Evolutionary conservation across 2,329 filamentous ascomycete species (phyloP), one percentile per base, ranked within the genome.

Genomic region (Cytospora schulzeri): DNA sequence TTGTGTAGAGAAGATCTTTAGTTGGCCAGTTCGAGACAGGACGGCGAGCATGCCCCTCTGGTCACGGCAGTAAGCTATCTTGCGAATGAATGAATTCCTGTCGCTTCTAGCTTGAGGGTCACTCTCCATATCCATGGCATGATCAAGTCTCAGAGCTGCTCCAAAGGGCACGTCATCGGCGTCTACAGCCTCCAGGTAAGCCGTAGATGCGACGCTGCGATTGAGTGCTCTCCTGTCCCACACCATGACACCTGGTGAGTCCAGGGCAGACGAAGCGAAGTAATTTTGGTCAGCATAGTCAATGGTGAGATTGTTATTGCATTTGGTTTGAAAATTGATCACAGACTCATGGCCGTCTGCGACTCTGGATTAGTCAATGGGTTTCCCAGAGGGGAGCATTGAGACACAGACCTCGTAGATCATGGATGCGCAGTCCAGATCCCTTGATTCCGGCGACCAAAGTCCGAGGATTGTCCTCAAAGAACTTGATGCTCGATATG

Each of bases 401-500:
- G 29, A 28, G 15, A 19, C 15, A 41, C 73, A 69, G 77, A 91
- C 90, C 90, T 82, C 92, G 81, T 58, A 96, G 80, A 76, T 95
- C 92, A 70, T 93, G 92, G 31, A 94, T 85, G 19, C 90, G 83
- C 54, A 95, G 83, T 45, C 88, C 91, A 68, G 91, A 86, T 52
- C 89, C 86, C 69, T 91, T 91, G 57, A 93, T 89, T 1, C 90
- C 91, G 31, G 89, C 88, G 31, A 93, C 86, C 14, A 95, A 78
- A 26, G 89, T 90, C 68, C 92, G 86, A 11, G 91, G 91, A 68
- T 88, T 89, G 68, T 90, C 86, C 65, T 91, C 85, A 65, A 94
- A 93, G 79, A 94, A 96, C 71, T 91, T 88, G 70, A 93, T 87
- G 71, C 91, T 93, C 1, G 90, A 91, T 28, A 95, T 88, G n/a